Base-by-base conservation (phyloP, 2,329 filamentous ascomycete genomes). In the Alternaria triticina region DNA sequence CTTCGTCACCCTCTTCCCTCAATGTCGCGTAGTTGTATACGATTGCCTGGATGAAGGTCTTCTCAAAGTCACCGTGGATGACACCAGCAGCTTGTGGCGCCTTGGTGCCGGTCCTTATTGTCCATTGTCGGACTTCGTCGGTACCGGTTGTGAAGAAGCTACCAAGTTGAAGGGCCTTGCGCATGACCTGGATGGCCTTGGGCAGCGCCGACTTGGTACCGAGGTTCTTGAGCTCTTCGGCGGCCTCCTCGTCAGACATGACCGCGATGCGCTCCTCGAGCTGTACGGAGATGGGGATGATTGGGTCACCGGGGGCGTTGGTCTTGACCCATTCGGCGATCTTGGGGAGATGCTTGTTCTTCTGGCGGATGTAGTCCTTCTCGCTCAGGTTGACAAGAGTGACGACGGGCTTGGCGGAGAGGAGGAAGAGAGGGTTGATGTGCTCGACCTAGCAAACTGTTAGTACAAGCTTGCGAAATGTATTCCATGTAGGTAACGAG, bases 121-220 rank as follows among this genome's bases (percentile, higher is more conserved):
- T 99, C 96, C 96, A 99, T 84, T 99, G 96, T 74, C 96, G 89
- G 69, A 99, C 96, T 84, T 99, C 96, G 79, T 99, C 96, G 23
- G 94, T 83, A 76, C 96, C 96, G 33, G 91, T 94, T 57, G 96
- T 99, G 89, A 99, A 99, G 88, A 99, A 99, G 80, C 92, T 96
- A 79, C 91, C 91, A 45, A 99, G 87, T 83, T 96, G 91, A 72
- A 99, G 86, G 15, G 89, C 90, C 84, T 96, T 94, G 78, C 96
- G 92, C 96, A 99, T 99, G 72, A 93, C 92, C 22, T 89, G 86
- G 77, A 99, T 90, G 77, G 97, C 87, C 88, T 98, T 98, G 75
- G 94, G 94, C 55, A 99, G 86, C 23, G 91, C 91, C 7, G 94
- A 97, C 77, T 96, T 94, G 68, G 92, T 91, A 67, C 91, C 91